Conservation (phyloP, 2,329 filamentous ascomycete genomes). For the Alternaria ethzedia region DNA sequence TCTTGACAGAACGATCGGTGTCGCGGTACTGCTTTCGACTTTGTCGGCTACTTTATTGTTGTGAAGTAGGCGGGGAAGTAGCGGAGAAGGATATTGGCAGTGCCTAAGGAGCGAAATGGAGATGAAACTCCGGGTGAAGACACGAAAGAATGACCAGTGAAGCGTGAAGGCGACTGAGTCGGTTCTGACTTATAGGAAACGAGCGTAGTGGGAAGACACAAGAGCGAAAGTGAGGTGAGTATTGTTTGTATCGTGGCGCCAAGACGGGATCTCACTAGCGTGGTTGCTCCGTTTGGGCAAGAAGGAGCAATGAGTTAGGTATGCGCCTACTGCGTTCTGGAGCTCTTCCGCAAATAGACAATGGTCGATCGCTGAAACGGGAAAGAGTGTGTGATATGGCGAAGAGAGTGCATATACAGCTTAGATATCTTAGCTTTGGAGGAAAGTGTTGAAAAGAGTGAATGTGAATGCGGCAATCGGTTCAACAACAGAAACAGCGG, state of each 20-base stretch:
- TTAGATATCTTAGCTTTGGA: not conserved
- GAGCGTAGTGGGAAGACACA: slow-evolving; percentile 18
- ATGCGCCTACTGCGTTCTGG: slow-evolving; percentile 19
- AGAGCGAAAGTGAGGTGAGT: slow-evolving; percentile 11
- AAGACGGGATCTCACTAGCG: slow-evolving; percentile 29
- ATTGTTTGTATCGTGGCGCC: slow-evolving; percentile 32
- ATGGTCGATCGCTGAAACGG: not conserved
- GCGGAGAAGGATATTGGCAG: slow-evolving; percentile 27
- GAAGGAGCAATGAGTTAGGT: slow-evolving; percentile 29
- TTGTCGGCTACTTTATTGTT: slow-evolving; percentile 14
- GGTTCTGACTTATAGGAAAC: slow-evolving; percentile 14
- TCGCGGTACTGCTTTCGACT: slow-evolving; percentile 3
- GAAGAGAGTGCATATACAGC: not conserved
- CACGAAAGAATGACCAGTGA: slow-evolving; percentile 27
- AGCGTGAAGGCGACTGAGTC: slow-evolving; percentile 10
- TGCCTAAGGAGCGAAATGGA: slow-evolving; percentile 46
- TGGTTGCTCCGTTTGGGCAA: slow-evolving; percentile 21
- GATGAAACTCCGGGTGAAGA: slow-evolving; percentile 32
- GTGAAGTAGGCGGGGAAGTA: slow-evolving; percentile 17
- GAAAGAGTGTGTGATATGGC: not conserved
- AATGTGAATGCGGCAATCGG: not conserved
- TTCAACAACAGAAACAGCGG: not conserved
- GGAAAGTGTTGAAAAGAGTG: not conserved
- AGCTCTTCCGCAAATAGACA: not conserved
- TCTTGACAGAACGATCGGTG: not conserved